phyloP scores from a whole-genome alignment of 768 basidiomycete species.

The Clavaria fumosa region DNA sequence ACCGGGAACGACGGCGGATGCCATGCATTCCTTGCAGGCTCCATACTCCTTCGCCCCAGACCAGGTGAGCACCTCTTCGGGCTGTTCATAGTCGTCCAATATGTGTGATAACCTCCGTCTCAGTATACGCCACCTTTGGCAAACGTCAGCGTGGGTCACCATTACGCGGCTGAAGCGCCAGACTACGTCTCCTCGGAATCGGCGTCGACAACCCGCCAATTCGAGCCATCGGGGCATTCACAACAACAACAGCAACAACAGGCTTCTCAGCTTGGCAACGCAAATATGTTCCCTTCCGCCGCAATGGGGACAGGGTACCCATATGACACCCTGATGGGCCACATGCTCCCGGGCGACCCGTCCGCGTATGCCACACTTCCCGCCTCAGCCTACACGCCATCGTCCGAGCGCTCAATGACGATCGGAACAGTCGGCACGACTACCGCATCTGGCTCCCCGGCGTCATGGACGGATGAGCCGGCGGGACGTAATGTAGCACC shows the following conservation, averaged over 20 bases:
- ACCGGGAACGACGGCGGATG: too few species aligned
- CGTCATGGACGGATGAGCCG: neutral
- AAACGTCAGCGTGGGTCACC: constrained; percentile 11
- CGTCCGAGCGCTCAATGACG: neutral
- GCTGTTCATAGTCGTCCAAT: constrained; percentile 7
- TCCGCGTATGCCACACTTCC: neutral
- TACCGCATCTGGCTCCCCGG: neutral
- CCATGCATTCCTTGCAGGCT: too few species aligned
- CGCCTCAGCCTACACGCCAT: neutral
- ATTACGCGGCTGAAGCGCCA: too few species aligned
- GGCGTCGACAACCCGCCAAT: constrained; percentile 4
- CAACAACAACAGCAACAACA: neutral
- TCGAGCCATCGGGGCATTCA: constrained; percentile 11
- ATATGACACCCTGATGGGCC: too few species aligned
- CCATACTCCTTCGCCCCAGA: too few species aligned
- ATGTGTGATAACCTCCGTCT: too few species aligned
- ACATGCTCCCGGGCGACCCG: too few species aligned
- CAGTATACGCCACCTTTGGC: constrained; percentile 15
- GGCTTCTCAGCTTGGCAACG: neutral
- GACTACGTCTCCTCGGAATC: too few species aligned
- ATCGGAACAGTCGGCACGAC: neutral
- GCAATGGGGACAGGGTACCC: too few species aligned
- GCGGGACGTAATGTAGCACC: neutral
- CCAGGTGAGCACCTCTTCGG: constrained; percentile 9
- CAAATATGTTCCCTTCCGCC: too few species aligned